These are phyloP conservation scores for Madurella mycetomatis DNA, from an alignment of 2,329 filamentous ascomycete species.

Conservation along the genomic window DNA sequence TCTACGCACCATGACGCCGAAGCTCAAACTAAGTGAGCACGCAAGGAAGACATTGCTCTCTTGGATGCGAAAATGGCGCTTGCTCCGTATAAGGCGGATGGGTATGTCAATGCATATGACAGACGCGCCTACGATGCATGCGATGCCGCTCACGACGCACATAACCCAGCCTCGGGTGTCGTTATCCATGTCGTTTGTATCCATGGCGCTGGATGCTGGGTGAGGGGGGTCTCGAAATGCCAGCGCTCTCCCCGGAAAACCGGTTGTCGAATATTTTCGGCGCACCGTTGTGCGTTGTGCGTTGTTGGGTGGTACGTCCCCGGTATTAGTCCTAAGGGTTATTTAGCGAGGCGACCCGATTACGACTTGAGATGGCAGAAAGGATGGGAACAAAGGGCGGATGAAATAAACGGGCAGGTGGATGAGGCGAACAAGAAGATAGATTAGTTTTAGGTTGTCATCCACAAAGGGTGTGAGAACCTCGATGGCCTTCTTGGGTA, in stretches of 20 bases:
- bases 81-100: conserved; percentile 66
- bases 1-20: conserved; percentile 84
- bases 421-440: not conserved
- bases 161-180: conserved; percentile 94
- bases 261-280: not conserved
- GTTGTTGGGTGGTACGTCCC: no score
- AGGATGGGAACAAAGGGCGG: not conserved
- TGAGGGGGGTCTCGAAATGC: not conserved
- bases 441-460: not conserved
- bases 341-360: not conserved
- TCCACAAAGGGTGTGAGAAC: not conserved
- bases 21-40: conserved; percentile 83
- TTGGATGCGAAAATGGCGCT: conserved; percentile 77
- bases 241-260: not conserved
- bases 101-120: conserved; percentile 85
- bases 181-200: conserved; percentile 53
- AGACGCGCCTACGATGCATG: conserved; percentile 69
- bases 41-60: conserved; percentile 87
- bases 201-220: conserved; percentile 34
- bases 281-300: no score
- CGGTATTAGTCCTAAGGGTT: not conserved
- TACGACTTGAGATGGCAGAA: not conserved
- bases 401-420: not conserved
- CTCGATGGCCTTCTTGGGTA: conserved; percentile 1
- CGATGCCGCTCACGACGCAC: conserved; percentile 73